Conservation (phyloP, 2,329 filamentous ascomycete genomes). For the Alternaria atra region DNA sequence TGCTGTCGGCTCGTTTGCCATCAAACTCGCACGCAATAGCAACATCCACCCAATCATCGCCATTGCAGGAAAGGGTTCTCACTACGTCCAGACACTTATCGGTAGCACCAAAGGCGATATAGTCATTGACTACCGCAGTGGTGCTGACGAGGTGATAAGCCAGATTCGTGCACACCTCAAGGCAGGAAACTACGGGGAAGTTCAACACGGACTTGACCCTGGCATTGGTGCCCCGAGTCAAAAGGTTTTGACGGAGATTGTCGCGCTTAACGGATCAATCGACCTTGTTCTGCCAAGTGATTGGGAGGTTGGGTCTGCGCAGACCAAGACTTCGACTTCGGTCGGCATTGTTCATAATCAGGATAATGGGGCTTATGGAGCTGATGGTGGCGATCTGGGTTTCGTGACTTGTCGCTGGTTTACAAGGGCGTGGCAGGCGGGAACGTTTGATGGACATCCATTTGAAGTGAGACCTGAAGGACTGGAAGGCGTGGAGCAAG, state of each 20-base stretch:
- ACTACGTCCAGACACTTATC: background rate
- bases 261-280: background rate
- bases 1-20: no score
- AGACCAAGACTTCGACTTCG: no score
- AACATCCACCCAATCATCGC: no score
- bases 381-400: background rate
- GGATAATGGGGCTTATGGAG: no score
- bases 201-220: background rate
- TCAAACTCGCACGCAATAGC: no score
- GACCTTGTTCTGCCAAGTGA: no score
- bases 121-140: background rate
- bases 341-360: no score
- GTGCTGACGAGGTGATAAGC: background rate
- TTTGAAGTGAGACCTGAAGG: background rate
- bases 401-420: background rate
- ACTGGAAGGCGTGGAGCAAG: background rate
- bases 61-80: no score
- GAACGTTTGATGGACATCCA: no score
- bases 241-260: background rate
- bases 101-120: background rate
- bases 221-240: background rate
- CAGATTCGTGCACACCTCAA: background rate
- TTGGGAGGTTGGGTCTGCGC: no score
- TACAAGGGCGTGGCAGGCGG: no score
- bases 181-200: background rate